phyloP scores from a whole-genome alignment of 495 filamentous ascomycete genomes.

The Collariella sp. region DNA sequence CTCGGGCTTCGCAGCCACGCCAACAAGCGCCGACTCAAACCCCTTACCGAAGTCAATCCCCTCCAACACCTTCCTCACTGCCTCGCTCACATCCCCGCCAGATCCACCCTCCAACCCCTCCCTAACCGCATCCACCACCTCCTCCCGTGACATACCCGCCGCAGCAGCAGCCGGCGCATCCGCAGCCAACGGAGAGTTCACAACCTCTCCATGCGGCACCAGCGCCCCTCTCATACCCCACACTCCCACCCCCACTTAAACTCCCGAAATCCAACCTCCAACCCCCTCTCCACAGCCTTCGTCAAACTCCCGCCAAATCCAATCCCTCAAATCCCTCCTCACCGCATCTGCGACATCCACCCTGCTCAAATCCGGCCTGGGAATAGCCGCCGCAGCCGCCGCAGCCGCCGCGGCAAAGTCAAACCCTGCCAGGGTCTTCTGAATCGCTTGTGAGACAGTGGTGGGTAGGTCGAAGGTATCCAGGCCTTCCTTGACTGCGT shows the following conservation, averaged over 20 bases:
- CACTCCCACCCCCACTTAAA: too few species aligned
- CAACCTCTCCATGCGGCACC: too few species aligned
- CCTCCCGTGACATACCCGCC: too few species aligned
- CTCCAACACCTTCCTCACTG: conserved; percentile 7
- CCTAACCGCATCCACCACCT: conserved; percentile 14
- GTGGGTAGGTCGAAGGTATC: conserved; percentile 10
- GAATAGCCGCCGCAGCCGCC: conserved; percentile 14
- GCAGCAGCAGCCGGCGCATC: too few species aligned
- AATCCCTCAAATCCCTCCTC: conserved; percentile 22
- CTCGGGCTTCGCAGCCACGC: conserved; percentile 9
- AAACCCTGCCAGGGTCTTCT: conserved; percentile 13
- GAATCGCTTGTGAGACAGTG: conserved; percentile 14
- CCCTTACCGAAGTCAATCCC: conserved; percentile 7
- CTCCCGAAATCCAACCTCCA: conserved; percentile 22
- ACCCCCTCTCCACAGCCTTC: conserved; percentile 13
- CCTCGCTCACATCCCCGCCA: conserved; percentile 32
- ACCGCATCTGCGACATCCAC: conserved; percentile 25
- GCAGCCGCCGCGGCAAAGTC: conserved; percentile 18
- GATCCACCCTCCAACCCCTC: conserved; percentile 8
- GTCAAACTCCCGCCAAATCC: conserved; percentile 13
- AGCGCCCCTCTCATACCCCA: too few species aligned
- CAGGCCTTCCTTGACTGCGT: conserved; percentile 23
- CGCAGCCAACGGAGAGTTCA: too few species aligned
- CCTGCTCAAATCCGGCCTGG: conserved; percentile 19
- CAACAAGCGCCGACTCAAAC: conserved; percentile 9